Base-by-base conservation (phyloP, 108 stramenopile genomes). In the Nannochloropsis salina region DNA sequence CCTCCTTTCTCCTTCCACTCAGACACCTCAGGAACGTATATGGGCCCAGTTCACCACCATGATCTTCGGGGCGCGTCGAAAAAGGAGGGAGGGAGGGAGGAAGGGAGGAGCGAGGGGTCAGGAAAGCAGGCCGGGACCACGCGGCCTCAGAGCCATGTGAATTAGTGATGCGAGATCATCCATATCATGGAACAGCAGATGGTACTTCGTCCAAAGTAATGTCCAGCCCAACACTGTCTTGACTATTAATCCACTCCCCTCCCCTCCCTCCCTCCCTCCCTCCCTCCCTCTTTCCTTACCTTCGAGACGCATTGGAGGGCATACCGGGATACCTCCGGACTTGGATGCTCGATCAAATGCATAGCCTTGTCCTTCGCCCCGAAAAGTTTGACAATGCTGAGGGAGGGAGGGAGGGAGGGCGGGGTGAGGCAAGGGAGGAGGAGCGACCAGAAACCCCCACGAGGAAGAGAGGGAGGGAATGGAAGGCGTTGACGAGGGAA, bases 301-400 rank as follows among this genome's bases (percentile, higher is more conserved):
- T 99, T 99, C 45, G 95, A 96, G 20, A 98, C 94, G 51, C 94
- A 95, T 84, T 95, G 95, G 44, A 99, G 86, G 42, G 97, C 98
- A 89, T 98, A 95, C 85, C 96, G 94, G 88, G 95, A 95, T 22
- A 99, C 91, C 82, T 97, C 96, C 47, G 90, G 90, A 86, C 96
- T 95, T 42, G 95, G 94, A 91, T 94, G 94, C 88, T 95, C 95
- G 85, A 99, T 94, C 44, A 99, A 93, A 31, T 92, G 90, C 96
- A 99, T 97, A 82, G 96, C 92, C 86, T 93, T 88, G 47, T 96
- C 95, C 92, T 99, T 99, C 79, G 96, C 98, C 44, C 96, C 96
- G 44, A 97, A 90, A 84, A 93, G 90, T 87, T 93, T 94, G 40
- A 94, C 95, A 8, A 88, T 44, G 18, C 42, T 42, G 41, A 40